Evolutionary conservation across 371 early-diverging fungal genomes (phyloP).

Genomic region (Mortierella sp.): DNA sequence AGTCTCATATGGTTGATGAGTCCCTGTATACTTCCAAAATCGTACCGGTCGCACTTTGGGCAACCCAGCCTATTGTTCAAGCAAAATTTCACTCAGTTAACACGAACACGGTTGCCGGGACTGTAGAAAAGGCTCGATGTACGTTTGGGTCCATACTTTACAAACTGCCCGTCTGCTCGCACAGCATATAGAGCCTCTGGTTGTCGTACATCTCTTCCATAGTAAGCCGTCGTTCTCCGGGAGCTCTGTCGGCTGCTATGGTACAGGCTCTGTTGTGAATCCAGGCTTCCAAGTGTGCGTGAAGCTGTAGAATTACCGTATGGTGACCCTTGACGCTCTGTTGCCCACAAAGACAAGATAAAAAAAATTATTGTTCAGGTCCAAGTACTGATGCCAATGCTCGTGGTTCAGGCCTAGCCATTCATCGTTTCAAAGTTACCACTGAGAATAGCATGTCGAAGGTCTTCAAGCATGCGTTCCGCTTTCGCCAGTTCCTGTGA

Average conservation of each 20-base stretch:
- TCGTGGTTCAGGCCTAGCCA: background rate
- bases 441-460: conserved; percentile 66
- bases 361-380: background rate
- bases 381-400: background rate
- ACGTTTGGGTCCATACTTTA: conserved; percentile 27
- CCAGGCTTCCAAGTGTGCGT: conserved; percentile 14
- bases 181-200: conserved; percentile 52
- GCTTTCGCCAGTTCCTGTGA: conserved; percentile 68
- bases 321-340: conserved; percentile 48
- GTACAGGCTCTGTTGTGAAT: conserved; percentile 13
- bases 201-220: conserved; percentile 31
- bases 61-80: conserved; percentile 60
- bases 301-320: conserved; percentile 44
- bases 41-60: conserved; percentile 69
- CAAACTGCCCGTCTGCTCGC: conserved; percentile 54
- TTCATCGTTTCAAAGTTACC: conserved; percentile 51
- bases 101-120: background rate
- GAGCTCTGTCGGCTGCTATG: conserved; percentile 27
- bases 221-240: conserved; percentile 34
- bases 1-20: conserved; percentile 86
- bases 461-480: conserved; percentile 64
- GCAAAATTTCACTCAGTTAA: background rate
- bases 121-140: background rate
- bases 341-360: background rate
- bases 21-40: conserved; percentile 82